Base-by-base conservation (phyloP, 2,329 filamentous ascomycete genomes). In the Tolypocladium inflatum region DNA sequence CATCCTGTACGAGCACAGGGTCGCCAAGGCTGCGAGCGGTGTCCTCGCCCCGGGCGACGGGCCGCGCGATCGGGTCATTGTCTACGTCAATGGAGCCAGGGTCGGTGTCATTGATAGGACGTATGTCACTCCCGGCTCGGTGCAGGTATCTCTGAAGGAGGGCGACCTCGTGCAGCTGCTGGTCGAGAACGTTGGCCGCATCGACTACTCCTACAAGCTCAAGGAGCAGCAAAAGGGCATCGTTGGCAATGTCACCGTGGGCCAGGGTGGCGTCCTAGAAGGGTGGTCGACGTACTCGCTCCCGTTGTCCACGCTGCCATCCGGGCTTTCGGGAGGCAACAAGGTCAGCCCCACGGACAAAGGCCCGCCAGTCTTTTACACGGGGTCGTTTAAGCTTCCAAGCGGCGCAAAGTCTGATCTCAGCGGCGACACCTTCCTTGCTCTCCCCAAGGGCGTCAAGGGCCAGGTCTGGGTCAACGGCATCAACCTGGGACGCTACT, bases 181-280 rank as follows among this genome's bases (percentile, higher is more conserved):
- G 4, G 73, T 80, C 1, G 78, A 81, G 64, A 81, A 80, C 55
- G 69, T 81, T n/a, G 78, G 78, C 1, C 72, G 78, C 3, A 75
- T 80, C 1, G 74, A 80, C 60, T 79, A 76, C 59, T 71, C 71
- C 54, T 71, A 73, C 3, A 64, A 67, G 6, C 68, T 78, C 11
- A 67, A 67, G 7, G 77, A 81, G 39, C 78, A 74, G 30, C 68
- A 67, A 26, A 80, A 80, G 61, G 78, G 78, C 1, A 74, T 81
- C 19, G 61, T 70, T 7, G 73, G 73, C 2, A 67, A 78, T 55
- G 75, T 80, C 1, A 75, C 68, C 0, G 59, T 80, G 2, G 74
- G 72, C 2, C 8, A 33, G 7, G 62, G 43, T 30, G 43, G 56
- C 0, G 61, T 67, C 0, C 55, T 79, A 1, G 56, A 57, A 1